Base-by-base conservation (phyloP, 164 flowering plant genomes). In the Taxillus chinensis region DNA sequence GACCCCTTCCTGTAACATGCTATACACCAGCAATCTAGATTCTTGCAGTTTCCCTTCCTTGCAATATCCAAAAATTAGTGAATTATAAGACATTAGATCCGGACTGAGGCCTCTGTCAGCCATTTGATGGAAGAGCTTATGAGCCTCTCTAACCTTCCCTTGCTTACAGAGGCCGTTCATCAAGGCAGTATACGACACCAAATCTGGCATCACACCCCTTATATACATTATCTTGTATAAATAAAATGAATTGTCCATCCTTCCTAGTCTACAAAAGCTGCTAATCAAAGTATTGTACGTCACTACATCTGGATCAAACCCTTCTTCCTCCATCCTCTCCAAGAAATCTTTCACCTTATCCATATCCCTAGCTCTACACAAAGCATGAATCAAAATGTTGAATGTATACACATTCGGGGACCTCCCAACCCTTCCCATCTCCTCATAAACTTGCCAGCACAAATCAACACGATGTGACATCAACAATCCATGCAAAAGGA, bases 261-360 rank as follows among this genome's bases (percentile, higher is more conserved):
- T 88, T 12, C 86, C 77, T 63, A 75, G 80, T 66, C 67, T 80
- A 68, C 96, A 86, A 62, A 85, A 86, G 75, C 84, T 79, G 76
- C 68, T 77, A 16, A 93, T 75, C 67, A 90, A 53, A 8, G 87
- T 93, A 70, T 93, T 93, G 64, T 93, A 90, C 0, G 99, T 90
- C 59, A 93, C 96, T n/a, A 83, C 62, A 78, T 93, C 97, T 0
- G 88, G 92, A 49, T 80, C 83, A 71, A 93, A 89, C 16, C 97
- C 97, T 74, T 86, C 85, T 70, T 84, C 95, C 68, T 93, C 99
- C 89, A 93, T 84, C 74, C 78, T 82, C 73, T 90, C 95, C 79
- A 93, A 70, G 64, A 93, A 89, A 7, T 66, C 81, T 60, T 80
- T 81, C 70, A 90, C 84, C 78, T 80, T 83, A 67, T 66, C 70